Evolutionary conservation across 73 alveolate species (phyloP), one percentile per base, ranked within the genome.

Genomic region (Strombidium stylifer): DNA sequence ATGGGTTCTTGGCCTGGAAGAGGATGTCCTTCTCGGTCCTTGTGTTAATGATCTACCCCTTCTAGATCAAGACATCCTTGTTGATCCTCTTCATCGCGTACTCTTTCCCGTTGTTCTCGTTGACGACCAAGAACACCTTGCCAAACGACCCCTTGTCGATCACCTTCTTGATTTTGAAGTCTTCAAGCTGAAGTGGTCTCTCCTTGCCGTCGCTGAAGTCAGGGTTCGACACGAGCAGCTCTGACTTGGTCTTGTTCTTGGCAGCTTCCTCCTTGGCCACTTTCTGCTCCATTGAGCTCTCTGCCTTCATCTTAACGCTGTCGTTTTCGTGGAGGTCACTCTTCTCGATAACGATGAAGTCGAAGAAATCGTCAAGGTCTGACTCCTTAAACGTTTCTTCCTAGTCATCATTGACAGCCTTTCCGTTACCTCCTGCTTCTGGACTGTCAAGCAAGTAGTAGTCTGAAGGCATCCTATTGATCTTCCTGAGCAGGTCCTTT

Each of bases 41-140:
- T 40, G 92, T 88, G 59, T 84, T 82, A 15, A 55, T 35, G 15
- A 71, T 78, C 49, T 83, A 71, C 44, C 82, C 84, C 80, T 85
- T 90, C 64, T 84, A 86, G 6, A 73, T 74, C 11, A 88, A 56
- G 28, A 80, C 60, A 39, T 83, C 93, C 59, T 90, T 90, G 44
- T 85, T 66, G 23, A 86, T 77, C 37, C 91, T 83, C 66, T 90
- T 90, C 97, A 90, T 90, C 16, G 97, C 97, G 57, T 86, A 90
- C 49, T 62, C 37, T 54, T 76, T 35, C 39, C 69, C 75, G 16
- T 88, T 87, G 7, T 41, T 30, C 47, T 32, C 47, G 46, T 84
- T 28, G 25, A 61, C 56, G 12, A 87, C 96, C 27, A 87, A 48
- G 56, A 78, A 79, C 12, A 87, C 96, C 37, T 87, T 87, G 12